A percentile compares a stretch with the other conserved stretches of the same genome.
Conservation (phyloP, 257 asterid genomes). For the Primulina huaijiensis region DNA sequence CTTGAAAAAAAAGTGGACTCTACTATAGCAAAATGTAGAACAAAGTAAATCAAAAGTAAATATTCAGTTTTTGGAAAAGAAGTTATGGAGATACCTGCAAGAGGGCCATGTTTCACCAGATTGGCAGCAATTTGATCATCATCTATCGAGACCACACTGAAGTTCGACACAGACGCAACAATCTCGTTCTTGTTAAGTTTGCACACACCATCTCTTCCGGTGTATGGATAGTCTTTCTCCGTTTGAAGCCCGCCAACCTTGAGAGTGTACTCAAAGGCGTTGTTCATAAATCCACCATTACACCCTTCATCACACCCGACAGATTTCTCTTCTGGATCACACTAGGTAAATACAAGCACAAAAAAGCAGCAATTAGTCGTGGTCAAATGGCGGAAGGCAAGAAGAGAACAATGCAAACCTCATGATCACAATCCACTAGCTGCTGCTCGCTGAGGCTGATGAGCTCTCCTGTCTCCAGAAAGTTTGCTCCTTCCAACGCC, state of each 20-base stretch:
- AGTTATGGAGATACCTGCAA: conserved; percentile 50
- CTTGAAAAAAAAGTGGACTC: too few relatives aligned
- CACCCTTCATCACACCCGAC: conserved; percentile 79
- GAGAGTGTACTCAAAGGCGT: conserved; percentile 74
- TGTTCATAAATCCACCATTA: conserved; percentile 85
- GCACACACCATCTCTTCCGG: conserved; percentile 65
- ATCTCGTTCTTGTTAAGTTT: conserved; percentile 40
- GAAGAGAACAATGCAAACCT: conserved; percentile 44
- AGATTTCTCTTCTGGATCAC: conserved; percentile 57
- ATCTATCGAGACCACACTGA: conserved; percentile 63
- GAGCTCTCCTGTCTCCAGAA: conserved; percentile 72
- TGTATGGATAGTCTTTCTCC: conserved; percentile 82
- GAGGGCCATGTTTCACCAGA: conserved; percentile 82
- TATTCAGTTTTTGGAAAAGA: background rate
- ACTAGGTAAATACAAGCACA: conserved; percentile 39
- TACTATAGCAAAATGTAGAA: too few relatives aligned
- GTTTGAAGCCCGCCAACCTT: conserved; percentile 56
- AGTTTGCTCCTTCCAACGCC: conserved; percentile 89
- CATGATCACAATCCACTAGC: conserved; percentile 96
- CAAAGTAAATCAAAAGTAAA: too few relatives aligned
- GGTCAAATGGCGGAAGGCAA: too few relatives aligned
- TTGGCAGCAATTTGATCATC: conserved; percentile 82
- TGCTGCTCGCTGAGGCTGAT: conserved; percentile 96
- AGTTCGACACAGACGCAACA: conserved; percentile 71
- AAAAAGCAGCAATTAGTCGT: background rate